These are phyloP conservation scores for Saccharum officinarum DNA, from an alignment of 176 grass and related monocot species.

Conservation along the genomic window DNA sequence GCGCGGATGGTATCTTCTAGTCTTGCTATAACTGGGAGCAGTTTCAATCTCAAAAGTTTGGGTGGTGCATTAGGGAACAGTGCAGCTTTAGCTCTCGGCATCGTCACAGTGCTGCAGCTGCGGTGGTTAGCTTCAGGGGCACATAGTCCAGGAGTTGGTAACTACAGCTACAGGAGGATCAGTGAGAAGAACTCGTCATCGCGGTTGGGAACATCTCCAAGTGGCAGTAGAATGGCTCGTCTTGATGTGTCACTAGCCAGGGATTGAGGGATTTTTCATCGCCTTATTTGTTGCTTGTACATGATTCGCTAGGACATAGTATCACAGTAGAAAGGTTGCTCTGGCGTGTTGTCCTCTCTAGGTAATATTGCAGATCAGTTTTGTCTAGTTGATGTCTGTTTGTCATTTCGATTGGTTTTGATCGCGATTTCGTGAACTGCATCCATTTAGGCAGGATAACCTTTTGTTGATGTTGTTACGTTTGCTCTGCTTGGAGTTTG, in stretches of 20 bases:
- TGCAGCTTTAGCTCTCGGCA: conserved; percentile 61
- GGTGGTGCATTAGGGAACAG: conserved; percentile 51
- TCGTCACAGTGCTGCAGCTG: conserved; percentile 65
- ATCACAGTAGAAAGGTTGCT: background rate
- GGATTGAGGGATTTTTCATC: conserved; percentile 25
- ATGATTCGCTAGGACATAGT: conserved; percentile 9
- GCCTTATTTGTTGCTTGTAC: conserved; percentile 26
- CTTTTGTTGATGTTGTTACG: background rate
- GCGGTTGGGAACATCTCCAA: background rate
- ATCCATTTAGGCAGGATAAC: background rate
- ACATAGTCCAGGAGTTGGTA: background rate
- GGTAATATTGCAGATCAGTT: background rate
- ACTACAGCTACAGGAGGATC: conserved; percentile 37
- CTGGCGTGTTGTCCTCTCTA: background rate
- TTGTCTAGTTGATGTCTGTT: background rate
- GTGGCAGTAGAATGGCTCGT: background rate
- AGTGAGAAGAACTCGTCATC: background rate
- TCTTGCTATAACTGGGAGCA: conserved; percentile 48
- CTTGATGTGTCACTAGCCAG: conserved; percentile 53
- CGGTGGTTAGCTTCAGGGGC: conserved; percentile 46
- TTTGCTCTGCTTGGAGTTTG: conserved; percentile 2
- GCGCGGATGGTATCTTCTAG: conserved; percentile 47
- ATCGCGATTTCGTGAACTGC: background rate
- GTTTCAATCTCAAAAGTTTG: conserved; percentile 36
- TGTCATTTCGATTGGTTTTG: conserved; percentile 12